phyloP scores from a whole-genome alignment of 495 filamentous ascomycete species.

The Tuber indicum region DNA sequence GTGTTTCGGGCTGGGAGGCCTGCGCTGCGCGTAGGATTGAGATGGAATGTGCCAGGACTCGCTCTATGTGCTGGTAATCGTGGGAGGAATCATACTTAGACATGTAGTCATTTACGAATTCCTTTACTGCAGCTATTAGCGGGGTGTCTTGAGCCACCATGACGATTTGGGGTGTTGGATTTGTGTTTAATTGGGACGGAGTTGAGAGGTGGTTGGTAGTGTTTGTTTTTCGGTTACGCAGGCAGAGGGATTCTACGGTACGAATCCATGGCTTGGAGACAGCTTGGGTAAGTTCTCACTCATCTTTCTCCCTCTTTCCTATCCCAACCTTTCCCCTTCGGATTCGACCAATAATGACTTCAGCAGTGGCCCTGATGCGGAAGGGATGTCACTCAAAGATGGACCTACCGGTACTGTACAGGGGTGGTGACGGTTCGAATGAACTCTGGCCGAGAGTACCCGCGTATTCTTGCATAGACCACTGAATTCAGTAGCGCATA shows the following conservation, averaged over 20 bases:
- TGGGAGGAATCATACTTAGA: slow-evolving; percentile 74
- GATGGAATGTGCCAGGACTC: slow-evolving; percentile 67
- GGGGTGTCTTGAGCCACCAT: background rate
- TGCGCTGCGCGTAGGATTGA: slow-evolving; percentile 48
- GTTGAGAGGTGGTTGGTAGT: background rate
- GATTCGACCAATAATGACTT: background rate
- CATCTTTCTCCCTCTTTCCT: background rate
- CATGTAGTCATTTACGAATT: slow-evolving; percentile 56
- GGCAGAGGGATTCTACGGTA: background rate
- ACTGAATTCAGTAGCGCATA: too few relatives aligned
- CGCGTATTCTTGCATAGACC: too few relatives aligned
- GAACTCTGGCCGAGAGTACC: too few relatives aligned
- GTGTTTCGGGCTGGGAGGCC: slow-evolving; percentile 25
- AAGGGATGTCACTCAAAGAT: background rate
- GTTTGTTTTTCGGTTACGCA: background rate
- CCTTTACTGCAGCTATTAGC: slow-evolving; percentile 23
- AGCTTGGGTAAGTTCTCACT: background rate
- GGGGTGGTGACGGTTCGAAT: too few relatives aligned
- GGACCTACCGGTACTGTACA: too few relatives aligned
- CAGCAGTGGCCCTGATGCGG: background rate
- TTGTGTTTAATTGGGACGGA: background rate
- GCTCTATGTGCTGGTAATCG: slow-evolving; percentile 73
- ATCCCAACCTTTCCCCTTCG: background rate
- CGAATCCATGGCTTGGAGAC: background rate
- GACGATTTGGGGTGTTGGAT: background rate